Base-by-base conservation (phyloP, 2,329 filamentous ascomycete genomes). In the Fusarium proliferatum region DNA sequence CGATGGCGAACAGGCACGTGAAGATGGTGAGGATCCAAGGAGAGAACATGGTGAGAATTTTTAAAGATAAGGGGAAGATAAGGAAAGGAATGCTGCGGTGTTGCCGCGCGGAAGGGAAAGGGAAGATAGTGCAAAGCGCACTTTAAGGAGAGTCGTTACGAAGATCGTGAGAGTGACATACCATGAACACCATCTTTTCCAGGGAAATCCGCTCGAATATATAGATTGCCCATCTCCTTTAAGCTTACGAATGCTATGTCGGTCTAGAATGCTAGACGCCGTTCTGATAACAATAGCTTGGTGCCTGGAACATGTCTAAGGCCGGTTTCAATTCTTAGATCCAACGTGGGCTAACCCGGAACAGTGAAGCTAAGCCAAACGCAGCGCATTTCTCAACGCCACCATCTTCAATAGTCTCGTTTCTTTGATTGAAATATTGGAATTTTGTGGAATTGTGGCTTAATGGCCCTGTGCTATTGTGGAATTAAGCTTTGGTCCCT, bases 1-100 rank as follows among this genome's bases (percentile, higher is more conserved):
- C 81, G 16, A 82, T 53, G 28, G 79, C 74, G 28, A 79, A 65
- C 28, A 83, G 69, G 34, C 79, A 78, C 39, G 81, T 71, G 33
- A 83, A 56, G 39, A 79, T 57, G 16, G 79, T 52, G 33, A 81
- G 11, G 15, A 76, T 61, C 55, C 66, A 64, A n/a, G 58, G 30
- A 56, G 64, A 70, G 23, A 75, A 64, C 79, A 81, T 81, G 51
- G 53, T 69, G 52, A 58, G 12, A 21, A 28, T 21, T 36, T 15
- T 15, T 38, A 9, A 42, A 23, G 21, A 36, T 30, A 55, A 34
- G 7, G 16, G 12, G 45, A 26, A 26, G 30, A 36, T 17, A 55
- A 53, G 17, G 17, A 62, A 65, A 43, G 49, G 59, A 64, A 26
- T 61, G 59, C 10, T 39, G 49, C 67, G 55, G 62, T 65, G 67